Evolutionary conservation across 495 filamentous ascomycete species (phyloP).

Genomic region (Podospora appendiculata): DNA sequence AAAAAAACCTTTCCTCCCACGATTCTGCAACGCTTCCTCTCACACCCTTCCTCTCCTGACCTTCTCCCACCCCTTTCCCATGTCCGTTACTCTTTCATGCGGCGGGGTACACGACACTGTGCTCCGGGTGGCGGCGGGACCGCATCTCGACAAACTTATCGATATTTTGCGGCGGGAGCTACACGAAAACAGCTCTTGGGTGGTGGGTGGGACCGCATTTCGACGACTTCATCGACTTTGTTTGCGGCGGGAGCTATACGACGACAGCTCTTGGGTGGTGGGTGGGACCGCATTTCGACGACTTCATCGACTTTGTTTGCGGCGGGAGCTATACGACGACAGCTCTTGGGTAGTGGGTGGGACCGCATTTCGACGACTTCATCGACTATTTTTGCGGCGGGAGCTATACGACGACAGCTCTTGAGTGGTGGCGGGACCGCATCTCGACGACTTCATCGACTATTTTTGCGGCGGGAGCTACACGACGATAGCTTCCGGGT

Average conservation of each 20-base stretch:
- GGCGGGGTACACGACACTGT: no score
- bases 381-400: neutral
- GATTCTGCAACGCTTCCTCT: no score
- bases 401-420: neutral
- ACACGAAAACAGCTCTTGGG: neutral
- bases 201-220: neutral
- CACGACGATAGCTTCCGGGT: neutral
- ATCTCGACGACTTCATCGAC: neutral
- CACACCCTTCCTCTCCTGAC: no score
- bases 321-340: neutral
- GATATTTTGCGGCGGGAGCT: no score
- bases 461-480: neutral
- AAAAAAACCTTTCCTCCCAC: no score
- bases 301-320: neutral
- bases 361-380: no score
- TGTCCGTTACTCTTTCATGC: no score
- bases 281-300: neutral
- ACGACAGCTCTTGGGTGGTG: neutral
- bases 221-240: neutral
- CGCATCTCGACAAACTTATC: no score
- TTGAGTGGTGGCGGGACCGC: neutral
- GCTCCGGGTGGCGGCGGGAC: no score
- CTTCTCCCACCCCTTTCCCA: no score
- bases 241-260: no score
- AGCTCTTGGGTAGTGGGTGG: neutral